Evolutionary conservation across 768 basidiomycete species (phyloP), one percentile per base, ranked within the genome.

Genomic region (Heimioporus sp.): DNA sequence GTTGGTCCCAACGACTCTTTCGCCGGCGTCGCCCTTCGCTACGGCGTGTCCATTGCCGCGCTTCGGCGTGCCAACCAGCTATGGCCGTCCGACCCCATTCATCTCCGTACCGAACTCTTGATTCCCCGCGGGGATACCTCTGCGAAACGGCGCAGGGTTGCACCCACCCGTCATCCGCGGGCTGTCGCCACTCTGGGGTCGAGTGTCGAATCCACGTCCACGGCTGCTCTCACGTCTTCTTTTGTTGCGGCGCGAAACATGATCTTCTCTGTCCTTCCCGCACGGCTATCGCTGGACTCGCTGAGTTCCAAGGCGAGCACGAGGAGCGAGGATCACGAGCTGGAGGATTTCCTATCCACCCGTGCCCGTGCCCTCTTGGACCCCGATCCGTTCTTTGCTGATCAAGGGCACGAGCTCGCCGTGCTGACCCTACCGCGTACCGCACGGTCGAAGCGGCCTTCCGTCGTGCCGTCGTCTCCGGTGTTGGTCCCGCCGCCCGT

Each of bases 81-180:
- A 9, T 99, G 97, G 97, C 68, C 92, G 7, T 87, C 90, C 8
- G 97, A 98, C 65, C 80, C 92, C 1, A 89, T 99, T 42, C 92
- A 96, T 70, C 79, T 94, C 32, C 87, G 95, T 28, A 83, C 84
- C 42, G 76, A 82, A 7, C 81, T 97, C 34, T 85, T 89, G 61
- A 86, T 98, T 51, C 93, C 95, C 0, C 57, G 46, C 1, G 55
- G 59, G 19, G 37, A 65, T 34, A 15, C 38, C 5, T 48, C 43
- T 39, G 53, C 36, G 10, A 6, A 35, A 5, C 51, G 54, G 32
- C 41, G 19, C 21, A 68, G 38, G 34, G 24, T 6, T 3, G 24
- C 24, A 28, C 24, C 28, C 21, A 13, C 16, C 20, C 43, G 12
- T n/a, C 15, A 12, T 35, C 38, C 24, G 2, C 28, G 48, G 3